Evolutionary conservation across 257 asterid species (phyloP), one percentile per base, ranked within the genome.

Genomic region (Penstemon newberryi): DNA sequence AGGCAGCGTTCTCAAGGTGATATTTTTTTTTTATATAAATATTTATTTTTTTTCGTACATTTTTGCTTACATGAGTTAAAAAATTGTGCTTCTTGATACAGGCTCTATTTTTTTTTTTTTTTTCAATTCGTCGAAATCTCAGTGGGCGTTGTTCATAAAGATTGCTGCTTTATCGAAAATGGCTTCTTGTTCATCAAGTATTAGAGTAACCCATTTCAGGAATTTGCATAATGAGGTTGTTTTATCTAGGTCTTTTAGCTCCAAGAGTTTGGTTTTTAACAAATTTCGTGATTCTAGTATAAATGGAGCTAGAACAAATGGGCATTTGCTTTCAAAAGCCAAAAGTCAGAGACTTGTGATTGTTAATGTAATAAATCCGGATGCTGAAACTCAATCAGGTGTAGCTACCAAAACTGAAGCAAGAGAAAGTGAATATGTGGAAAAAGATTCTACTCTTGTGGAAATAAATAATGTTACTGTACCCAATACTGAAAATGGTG

Each of bases 181-280:
- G 88, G 90, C 85, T 83, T 86, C 82, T 37, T 89, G 80, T 76
- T 84, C 87, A 54, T 81, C 86, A 56, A 81, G 84, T 65, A 47
- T 82, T 66, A 73, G 87, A 66, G 47, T 71, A 3, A 52, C 83
- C 70, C 86, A 77, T 58, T 69, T 80, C 75, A 73, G 67, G 72
- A 74, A 75, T 76, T 70, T 77, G 75, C 60, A 57, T 64, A 79
- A 82, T 70, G 86, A 77, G 13, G 78, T 60, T 65, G 59, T 78
- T 42, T 15, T 65, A 36, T 76, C 71, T 4, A 73, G 73, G 73
- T 63, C 70, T 37, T 52, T 63, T 43, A 56, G 76, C 79, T 69
- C 76, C 63, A 75, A 69, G 43, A 70, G 53, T 72, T 43, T 63
- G 54, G 56, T 56, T 53, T 37, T 73, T 66, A 36, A 77, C n/a